Base-by-base conservation (phyloP, 2,329 filamentous ascomycete genomes). In the Aphanoascus verrucosus region DNA sequence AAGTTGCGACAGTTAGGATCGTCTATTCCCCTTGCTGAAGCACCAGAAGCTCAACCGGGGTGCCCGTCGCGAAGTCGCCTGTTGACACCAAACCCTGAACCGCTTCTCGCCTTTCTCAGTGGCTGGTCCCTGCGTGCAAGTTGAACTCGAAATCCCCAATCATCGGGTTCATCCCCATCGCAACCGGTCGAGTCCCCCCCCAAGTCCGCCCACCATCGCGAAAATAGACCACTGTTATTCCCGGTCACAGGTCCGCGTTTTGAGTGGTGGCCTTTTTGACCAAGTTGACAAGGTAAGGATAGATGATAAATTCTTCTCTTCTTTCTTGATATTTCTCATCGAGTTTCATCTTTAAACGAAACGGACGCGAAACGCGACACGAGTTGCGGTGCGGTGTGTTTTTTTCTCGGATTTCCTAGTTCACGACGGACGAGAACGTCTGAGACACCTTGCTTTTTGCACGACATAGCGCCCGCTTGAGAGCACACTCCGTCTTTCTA, bases 41-140 rank as follows among this genome's bases (percentile, higher is more conserved):
- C 17, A 28, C 23, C 3, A 28, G 23, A 28, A n/a, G n/a, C n/a
- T 47, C 44, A 47, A 12, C 35, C n/a, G 35, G 35, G 45, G 20
- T 37, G 31, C 15, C 35, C 37, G 14, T 31, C 48, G 50, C 44
- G 32, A 49, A 53, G 20, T 12, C 32, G 23, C 35, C 3, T 19
- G 2, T 28, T 23, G 11, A n/a, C 12, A 23, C 20, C 23, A 35
- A n/a, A n/a, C 19, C 51, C 35, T 41, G 51, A 23, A 28, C 23
- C 43, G 43, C 43, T 42, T 52, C 43, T 20, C 50, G 11, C n/a
- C 12, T 17, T 43, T 53, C 38, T 49, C 44, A 53, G 51, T 53
- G 51, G 51, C 28, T 48, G 43, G 51, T 53, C 51, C 51, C 51
- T 53, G 51, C 51, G 51, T 53, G 51, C 23, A 49, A 28, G 32